A percentile compares a stretch with the other conserved stretches of the same genome.
Conservation (phyloP, 257 asterid species). For the Thymus quinquecostatus region DNA sequence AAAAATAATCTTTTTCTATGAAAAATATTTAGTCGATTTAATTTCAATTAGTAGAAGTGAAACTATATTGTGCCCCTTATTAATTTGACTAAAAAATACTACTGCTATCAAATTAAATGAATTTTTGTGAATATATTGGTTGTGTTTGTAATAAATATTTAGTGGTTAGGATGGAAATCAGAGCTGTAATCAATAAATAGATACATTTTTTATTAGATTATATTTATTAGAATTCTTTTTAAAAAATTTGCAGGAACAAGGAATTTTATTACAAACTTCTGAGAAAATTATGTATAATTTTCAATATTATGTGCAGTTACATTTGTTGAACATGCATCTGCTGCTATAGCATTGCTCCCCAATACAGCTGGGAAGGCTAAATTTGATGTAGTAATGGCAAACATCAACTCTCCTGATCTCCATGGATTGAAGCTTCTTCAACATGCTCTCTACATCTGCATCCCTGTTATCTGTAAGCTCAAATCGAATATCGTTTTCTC, state of each 20-base stretch:
- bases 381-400: slow-evolving; percentile 48
- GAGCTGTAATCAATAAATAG: not conserved
- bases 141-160: not conserved
- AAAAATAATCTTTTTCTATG: too few species aligned
- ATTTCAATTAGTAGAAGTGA: not conserved
- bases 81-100: too few species aligned
- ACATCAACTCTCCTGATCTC: slow-evolving; percentile 50
- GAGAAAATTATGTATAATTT: too few species aligned
- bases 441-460: slow-evolving; percentile 36
- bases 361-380: slow-evolving; percentile 38
- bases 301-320: slow-evolving; percentile 27
- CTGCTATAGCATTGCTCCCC: slow-evolving; percentile 41
- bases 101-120: too few species aligned
- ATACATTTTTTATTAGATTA: not conserved
- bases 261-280: too few species aligned
- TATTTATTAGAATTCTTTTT: too few species aligned
- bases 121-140: not conserved
- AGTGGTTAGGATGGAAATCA: not conserved
- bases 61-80: too few species aligned
- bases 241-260: too few species aligned
- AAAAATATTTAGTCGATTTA: too few species aligned
- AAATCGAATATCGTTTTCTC: not conserved
- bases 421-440: slow-evolving; percentile 49
- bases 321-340: slow-evolving; percentile 41
- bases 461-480: slow-evolving; percentile 45